Base-by-base conservation (phyloP, 2,329 filamentous ascomycete species). In the Sporothrix curviconia region DNA sequence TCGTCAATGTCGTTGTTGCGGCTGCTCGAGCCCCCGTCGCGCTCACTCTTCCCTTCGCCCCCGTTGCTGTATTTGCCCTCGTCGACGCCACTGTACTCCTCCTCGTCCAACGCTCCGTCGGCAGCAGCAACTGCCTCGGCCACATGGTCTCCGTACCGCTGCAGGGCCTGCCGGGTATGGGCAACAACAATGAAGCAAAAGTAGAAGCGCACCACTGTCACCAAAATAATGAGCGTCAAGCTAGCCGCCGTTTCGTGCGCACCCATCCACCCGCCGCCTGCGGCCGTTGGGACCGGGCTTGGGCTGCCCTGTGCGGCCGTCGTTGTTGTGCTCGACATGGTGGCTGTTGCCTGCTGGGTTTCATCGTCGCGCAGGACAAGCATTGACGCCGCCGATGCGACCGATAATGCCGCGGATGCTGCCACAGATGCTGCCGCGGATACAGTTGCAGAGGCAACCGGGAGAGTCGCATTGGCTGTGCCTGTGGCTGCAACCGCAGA, bases 171-270 rank as follows among this genome's bases (percentile, higher is more conserved):
- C 61, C 90, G 83, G 3, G 92, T 90, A 70, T 89, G 94, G 7
- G 89, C 84, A 72, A 95, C 84, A 69, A 95, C 84, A 55, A 96
- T 80, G 37, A 96, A 76, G 64, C 88, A 83, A 65, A 95, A 92
- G 74, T 96, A 96, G 30, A 91, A 71, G 30, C 92, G 81, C 40
- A 95, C 76, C 12, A 86, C 76, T 73, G 87, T 95, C 62, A 96
- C 80, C 2, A 80, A 72, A 32, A 81, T 79, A 60, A 96, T 89
- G 55, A 95, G 78, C 11, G 86, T 76, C 70, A 96, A 87, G 72
- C 88, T 92, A 61, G 89, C 86, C 73, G 65, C 84, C 78, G 72
- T 86, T 78, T 75, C 86, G 75, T 69, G 89, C 2, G 74, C 72
- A 5, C 64, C 65, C 24, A 63, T 61, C 32, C 56, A 64, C 5